Conservation (phyloP, 352 stramenopile species). For the Pythium sp. region DNA sequence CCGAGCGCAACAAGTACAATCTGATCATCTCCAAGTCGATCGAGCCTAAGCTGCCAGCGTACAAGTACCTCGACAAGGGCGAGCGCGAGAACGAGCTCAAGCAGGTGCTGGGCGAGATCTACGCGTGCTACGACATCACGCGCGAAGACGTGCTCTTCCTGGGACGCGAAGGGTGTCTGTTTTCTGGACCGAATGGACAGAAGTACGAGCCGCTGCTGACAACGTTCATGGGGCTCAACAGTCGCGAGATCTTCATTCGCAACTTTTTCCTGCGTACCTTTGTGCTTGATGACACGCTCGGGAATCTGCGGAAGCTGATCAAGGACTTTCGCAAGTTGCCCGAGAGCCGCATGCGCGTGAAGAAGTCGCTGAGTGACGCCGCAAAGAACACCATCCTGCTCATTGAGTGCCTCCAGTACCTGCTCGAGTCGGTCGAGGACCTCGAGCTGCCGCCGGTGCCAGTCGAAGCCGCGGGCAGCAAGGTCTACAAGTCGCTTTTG, state of each 20-base stretch:
- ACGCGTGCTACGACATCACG: constrained; percentile 95
- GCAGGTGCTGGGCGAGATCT: constrained; percentile 93
- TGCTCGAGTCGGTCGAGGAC: constrained; percentile 94
- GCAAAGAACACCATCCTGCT: constrained; percentile 94
- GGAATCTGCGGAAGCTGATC: constrained; percentile 85
- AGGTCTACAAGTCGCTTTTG: constrained; percentile 92
- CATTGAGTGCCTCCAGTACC: constrained; percentile 96
- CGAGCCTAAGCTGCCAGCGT: constrained; percentile 93
- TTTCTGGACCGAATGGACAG: constrained; percentile 92
- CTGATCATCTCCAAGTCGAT: constrained; percentile 96
- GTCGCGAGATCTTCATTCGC: constrained; percentile 96
- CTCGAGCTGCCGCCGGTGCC: constrained; percentile 61
- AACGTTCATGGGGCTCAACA: constrained; percentile 95
- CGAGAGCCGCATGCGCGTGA: constrained; percentile 74
- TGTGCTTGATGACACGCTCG: constrained; percentile 94
- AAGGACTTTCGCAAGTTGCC: constrained; percentile 83
- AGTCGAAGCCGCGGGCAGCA: constrained; percentile 42
- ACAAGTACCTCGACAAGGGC: constrained; percentile 97
- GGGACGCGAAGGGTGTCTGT: constrained; percentile 91
- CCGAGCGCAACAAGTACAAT: constrained; percentile 97
- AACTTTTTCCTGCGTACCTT: constrained; percentile 97
- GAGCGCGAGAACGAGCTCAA: constrained; percentile 98
- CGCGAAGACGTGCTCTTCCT: constrained; percentile 96
- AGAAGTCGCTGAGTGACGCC: constrained; percentile 88
- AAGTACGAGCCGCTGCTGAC: constrained; percentile 95